A percentile compares a stretch with the other conserved stretches of the same genome.
These are phyloP conservation scores for Backusella westeae DNA, from an alignment of 192 early-diverging fungal species.

Conservation along the genomic window DNA sequence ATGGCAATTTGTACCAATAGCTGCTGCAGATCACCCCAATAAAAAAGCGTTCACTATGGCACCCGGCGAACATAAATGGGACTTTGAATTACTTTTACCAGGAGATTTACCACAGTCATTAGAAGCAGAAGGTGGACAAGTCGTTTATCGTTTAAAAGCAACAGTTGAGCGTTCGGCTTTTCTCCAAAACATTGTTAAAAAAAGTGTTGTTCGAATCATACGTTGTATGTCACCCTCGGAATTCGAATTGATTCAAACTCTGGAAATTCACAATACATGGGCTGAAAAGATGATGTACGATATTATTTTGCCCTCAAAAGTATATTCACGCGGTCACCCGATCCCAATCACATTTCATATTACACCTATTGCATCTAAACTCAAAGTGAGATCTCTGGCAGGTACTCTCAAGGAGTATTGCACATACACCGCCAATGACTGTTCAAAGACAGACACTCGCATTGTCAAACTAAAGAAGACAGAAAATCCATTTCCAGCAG, in stretches of 20 bases:
- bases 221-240: conserved; percentile 51
- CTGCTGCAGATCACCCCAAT: conserved; percentile 27
- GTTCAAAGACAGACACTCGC: conserved; percentile 25
- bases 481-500: neutral
- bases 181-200: conserved; percentile 44
- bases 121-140: conserved; percentile 43
- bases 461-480: neutral
- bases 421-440: conserved; percentile 38
- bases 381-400: conserved; percentile 43
- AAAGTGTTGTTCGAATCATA: conserved; percentile 38
- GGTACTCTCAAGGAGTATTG: conserved; percentile 57
- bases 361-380: conserved; percentile 43
- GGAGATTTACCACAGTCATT: conserved; percentile 63
- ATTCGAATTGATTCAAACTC: conserved; percentile 46
- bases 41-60: conserved; percentile 38
- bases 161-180: conserved; percentile 52
- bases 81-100: conserved; percentile 53
- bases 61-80: conserved; percentile 43
- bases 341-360: conserved; percentile 50
- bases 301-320: conserved; percentile 50
- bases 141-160: conserved; percentile 53
- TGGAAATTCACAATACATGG: conserved; percentile 59
- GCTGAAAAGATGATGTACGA: conserved; percentile 56
- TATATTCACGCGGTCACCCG: conserved; percentile 50
- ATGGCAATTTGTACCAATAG: conserved; percentile 48